Conservation (phyloP, 2,329 filamentous ascomycete species). For the Colletotrichum sp. region DNA sequence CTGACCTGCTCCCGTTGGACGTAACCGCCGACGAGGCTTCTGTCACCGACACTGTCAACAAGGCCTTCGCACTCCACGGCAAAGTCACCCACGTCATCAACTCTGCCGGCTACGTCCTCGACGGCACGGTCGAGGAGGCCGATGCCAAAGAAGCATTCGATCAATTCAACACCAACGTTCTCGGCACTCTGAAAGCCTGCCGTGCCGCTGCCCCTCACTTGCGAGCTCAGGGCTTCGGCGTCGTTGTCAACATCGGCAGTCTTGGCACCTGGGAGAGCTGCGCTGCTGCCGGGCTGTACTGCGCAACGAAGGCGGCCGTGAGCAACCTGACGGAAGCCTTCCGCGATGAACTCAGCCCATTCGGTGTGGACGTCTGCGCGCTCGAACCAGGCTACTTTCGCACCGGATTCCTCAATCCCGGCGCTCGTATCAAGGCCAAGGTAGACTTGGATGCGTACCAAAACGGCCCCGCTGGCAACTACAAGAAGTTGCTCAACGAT, state of each 20-base stretch:
- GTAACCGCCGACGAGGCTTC: conserved; percentile 43
- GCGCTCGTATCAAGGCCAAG: conserved; percentile 29
- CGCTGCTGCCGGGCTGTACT: conserved; percentile 43
- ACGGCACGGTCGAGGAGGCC: conserved; percentile 45
- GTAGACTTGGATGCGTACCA: conserved; percentile 37
- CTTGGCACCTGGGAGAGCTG: conserved; percentile 48
- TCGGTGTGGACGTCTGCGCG: conserved; percentile 46
- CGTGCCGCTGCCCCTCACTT: conserved; percentile 54
- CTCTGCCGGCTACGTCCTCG: conserved; percentile 49
- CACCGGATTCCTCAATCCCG: conserved; percentile 50
- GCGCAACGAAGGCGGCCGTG: conserved; percentile 50
- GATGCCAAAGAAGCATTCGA: conserved; percentile 39
- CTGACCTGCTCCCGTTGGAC: conserved; percentile 49
- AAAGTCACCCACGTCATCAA: conserved; percentile 55
- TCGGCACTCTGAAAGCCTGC: conserved; percentile 54
- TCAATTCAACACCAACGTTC: conserved; percentile 58
- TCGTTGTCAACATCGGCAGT: conserved; percentile 52
- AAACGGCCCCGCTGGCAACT: conserved; percentile 31
- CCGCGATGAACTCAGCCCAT: conserved; percentile 45
- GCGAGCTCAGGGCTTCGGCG: conserved; percentile 37
- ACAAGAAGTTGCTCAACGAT: conserved; percentile 32
- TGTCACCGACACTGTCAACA: conserved; percentile 40
- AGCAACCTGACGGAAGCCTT: conserved; percentile 51
- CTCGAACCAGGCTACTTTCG: conserved; percentile 61
- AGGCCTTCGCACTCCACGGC: conserved; percentile 35